phyloP scores from a whole-genome alignment of 2,329 filamentous ascomycete species.

The Beauveria rudraprayagi region DNA sequence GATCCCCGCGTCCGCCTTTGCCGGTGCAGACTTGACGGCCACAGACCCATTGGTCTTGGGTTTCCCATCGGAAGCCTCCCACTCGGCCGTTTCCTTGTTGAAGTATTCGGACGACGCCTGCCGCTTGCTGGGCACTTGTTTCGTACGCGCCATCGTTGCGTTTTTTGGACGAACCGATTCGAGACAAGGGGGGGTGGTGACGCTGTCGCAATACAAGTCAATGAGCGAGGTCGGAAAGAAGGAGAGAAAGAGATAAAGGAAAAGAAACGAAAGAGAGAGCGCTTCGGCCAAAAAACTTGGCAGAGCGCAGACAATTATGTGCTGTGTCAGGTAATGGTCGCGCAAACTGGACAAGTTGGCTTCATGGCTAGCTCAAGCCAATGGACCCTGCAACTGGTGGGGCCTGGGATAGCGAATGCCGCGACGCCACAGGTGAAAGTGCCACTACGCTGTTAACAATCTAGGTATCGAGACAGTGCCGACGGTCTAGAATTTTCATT shows the following conservation, averaged over 20 bases:
- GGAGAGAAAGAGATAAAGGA: neutral
- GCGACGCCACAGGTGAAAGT: neutral
- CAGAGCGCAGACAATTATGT: neutral
- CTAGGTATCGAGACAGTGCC: neutral
- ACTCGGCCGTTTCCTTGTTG: constrained; percentile 35
- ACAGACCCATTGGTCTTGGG: constrained; percentile 19
- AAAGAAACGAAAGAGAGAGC: neutral
- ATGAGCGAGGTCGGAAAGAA: neutral
- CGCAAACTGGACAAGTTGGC: constrained; percentile 9
- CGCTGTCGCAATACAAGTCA: neutral
- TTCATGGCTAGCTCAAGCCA: neutral
- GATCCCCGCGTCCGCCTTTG: constrained; percentile 50
- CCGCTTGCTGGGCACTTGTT: constrained; percentile 60
- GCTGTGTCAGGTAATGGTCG: neutral
- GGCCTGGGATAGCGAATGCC: neutral
- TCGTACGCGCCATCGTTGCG: constrained; percentile 59
- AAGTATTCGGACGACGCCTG: constrained; percentile 60
- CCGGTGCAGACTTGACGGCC: constrained; percentile 18
- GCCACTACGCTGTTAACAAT: neutral
- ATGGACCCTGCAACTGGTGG: constrained; percentile 4
- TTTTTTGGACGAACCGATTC: too few species aligned
- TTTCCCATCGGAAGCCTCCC: constrained; percentile 26
- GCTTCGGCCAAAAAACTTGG: neutral
- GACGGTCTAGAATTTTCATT: too few species aligned
- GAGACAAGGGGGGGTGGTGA: neutral